A percentile compares a stretch with the other conserved stretches of the same genome.
Conservation (phyloP, 352 stramenopile species). For the Globisporangium iwayamae region DNA sequence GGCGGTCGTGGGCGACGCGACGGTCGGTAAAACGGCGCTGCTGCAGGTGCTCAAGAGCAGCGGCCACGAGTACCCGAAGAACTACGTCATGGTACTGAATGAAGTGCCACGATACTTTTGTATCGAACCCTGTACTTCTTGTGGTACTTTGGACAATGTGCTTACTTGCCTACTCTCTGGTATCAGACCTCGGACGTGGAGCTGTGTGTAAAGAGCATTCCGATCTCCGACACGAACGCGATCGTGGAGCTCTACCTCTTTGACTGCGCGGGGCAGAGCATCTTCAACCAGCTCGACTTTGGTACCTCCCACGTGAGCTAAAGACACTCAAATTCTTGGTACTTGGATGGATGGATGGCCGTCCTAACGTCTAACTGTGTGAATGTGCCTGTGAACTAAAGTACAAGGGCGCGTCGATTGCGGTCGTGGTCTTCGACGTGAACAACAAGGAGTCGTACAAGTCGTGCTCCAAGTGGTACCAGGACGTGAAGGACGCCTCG, state of each 20-base stretch:
- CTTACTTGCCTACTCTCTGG: neutral
- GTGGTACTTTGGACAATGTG: neutral
- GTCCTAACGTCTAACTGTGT: neutral
- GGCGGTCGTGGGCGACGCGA: constrained; percentile 88
- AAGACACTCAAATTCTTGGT: neutral
- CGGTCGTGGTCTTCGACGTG: constrained; percentile 77
- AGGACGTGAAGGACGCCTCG: constrained; percentile 69
- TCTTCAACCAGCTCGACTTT: constrained; percentile 94
- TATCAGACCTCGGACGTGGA: constrained; percentile 86
- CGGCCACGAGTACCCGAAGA: constrained; percentile 92
- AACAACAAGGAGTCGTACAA: constrained; percentile 89
- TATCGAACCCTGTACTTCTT: neutral
- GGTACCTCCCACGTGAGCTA: constrained; percentile 61
- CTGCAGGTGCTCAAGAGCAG: constrained; percentile 90
- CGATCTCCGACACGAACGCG: constrained; percentile 86
- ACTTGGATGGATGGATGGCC: no score
- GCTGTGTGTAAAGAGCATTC: constrained; percentile 87
- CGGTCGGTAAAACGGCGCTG: constrained; percentile 88
- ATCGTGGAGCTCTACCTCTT: constrained; percentile 93
- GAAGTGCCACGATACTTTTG: neutral
- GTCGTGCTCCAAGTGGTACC: constrained; percentile 78
- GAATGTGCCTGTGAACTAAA: constrained; percentile 8
- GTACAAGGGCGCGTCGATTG: constrained; percentile 78
- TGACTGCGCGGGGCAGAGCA: constrained; percentile 90
- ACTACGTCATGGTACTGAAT: constrained; percentile 89